Evolutionary conservation across 2,329 filamentous ascomycete species (phyloP).

Genomic region (Aspergillus viridinutans): DNA sequence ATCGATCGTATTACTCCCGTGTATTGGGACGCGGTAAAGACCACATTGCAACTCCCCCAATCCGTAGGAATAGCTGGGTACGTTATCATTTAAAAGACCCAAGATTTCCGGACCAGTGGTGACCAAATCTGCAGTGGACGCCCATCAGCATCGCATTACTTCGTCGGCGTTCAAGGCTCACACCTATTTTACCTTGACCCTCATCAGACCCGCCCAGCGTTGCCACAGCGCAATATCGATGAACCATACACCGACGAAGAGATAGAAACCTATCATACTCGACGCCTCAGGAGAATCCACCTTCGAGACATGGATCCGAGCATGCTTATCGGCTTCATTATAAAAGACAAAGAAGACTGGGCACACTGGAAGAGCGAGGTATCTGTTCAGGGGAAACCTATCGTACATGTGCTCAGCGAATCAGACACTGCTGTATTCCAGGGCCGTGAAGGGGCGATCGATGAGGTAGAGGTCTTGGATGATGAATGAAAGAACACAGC

Average conservation of each 20-base stretch:
- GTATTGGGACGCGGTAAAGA: slow-evolving; percentile 90
- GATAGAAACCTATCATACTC: slow-evolving; percentile 78
- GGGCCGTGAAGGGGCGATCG: slow-evolving; percentile 70
- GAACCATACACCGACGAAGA: slow-evolving; percentile 64
- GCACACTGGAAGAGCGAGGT: slow-evolving; percentile 73
- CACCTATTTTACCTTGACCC: slow-evolving; percentile 94
- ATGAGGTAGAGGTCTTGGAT: slow-evolving; percentile 86
- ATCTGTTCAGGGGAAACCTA: slow-evolving; percentile 71
- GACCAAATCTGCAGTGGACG: slow-evolving; percentile 62
- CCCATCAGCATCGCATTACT: slow-evolving; percentile 82
- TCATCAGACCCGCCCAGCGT: slow-evolving; percentile 73
- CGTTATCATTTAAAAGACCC: slow-evolving; percentile 11
- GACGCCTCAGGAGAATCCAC: slow-evolving; percentile 74
- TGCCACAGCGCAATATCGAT: slow-evolving; percentile 56
- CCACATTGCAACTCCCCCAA: slow-evolving; percentile 78
- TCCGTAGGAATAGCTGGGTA: slow-evolving; percentile 96
- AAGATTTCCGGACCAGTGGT: slow-evolving; percentile 21
- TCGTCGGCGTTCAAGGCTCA: slow-evolving; percentile 67
- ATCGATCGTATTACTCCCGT: slow-evolving; percentile 92
- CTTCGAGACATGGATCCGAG: slow-evolving; percentile 94
- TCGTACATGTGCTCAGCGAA: slow-evolving; percentile 76
- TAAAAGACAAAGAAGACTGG: slow-evolving; percentile 80
- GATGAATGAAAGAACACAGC: slow-evolving; percentile 45
- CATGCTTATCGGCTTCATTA: slow-evolving; percentile 93
- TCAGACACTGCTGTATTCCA: slow-evolving; percentile 50